Evolutionary conservation across 2,329 filamentous ascomycete genomes (phyloP), one percentile per base, ranked within the genome.

Genomic region (Kalmusia sp.): DNA sequence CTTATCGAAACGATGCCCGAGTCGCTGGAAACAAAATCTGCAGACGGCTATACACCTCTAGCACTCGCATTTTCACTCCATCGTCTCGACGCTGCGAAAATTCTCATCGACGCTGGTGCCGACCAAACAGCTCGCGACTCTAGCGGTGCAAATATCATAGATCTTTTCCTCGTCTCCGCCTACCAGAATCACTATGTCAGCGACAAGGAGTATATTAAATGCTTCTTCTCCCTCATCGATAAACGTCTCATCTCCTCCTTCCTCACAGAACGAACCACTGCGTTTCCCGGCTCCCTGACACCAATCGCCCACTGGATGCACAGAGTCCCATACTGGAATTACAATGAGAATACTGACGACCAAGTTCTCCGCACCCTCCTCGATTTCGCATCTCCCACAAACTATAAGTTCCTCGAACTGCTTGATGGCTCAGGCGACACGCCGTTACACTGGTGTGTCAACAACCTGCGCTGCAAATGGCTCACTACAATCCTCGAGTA

Each of bases 371-470:
- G 33, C 1, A 22, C 58, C 6, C 40, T 77, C 0, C 70, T 79
- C 5, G 66, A 70, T 3, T 63, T 75, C 15, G 71, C 73, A 12
- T 61, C 64, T 6, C 30, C 49, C 1, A 58, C 55, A 4, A 73
- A 81, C n/a, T 82, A 84, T 1, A 79, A 76, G 6, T 78, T 83
- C 19, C 73, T 86, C 1, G 79, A 81, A 12, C 77, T 85, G 60
- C 79, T 90, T 24, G 86, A 89, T 65, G 82, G 83, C 6, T 79
- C 85, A 12, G 88, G 88, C 31, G 84, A 91, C 58, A 87, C 87
- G 0, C 80, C 83, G 6, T 76, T 91, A 0, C 88, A 91, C 63
- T 81, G 78, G 0, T 79, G 82, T 9, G 79, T 86, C 17, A 67
- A 71, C 6, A 63, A 72, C 11, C 59, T 74, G 30, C 59, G 76